A percentile compares a stretch with the other conserved stretches of the same genome.
Conservation (phyloP, 2,329 filamentous ascomycete genomes). For the Cryphonectria naterciae region DNA sequence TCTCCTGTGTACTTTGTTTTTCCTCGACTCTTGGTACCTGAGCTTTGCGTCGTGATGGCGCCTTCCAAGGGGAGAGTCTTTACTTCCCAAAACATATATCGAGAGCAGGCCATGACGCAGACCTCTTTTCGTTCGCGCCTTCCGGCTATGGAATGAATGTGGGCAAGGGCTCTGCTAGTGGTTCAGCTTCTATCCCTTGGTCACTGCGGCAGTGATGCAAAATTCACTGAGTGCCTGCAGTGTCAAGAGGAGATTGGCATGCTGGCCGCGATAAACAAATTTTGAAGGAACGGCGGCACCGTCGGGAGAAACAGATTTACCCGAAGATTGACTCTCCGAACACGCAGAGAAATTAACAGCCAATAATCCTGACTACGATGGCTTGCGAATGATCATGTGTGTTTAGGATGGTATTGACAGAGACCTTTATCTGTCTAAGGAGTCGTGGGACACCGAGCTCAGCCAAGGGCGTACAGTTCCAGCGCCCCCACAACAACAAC, state of each 20-base stretch:
- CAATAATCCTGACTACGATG: neutral
- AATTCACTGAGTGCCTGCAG: no score
- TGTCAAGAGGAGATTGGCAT: no score
- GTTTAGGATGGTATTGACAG: neutral
- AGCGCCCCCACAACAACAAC: neutral
- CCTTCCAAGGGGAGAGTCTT: neutral
- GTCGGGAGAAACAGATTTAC: no score
- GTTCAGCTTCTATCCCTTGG: neutral
- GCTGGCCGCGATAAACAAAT: no score
- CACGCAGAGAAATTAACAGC: no score
- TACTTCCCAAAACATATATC: neutral
- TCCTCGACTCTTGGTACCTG: neutral
- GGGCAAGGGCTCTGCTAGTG: accelerated
- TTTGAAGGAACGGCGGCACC: no score
- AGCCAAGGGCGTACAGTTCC: neutral
- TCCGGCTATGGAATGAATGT: neutral
- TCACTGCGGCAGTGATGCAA: neutral
- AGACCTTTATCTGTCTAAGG: neutral
- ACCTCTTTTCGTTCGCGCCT: neutral
- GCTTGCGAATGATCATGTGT: neutral
- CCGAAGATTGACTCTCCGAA: no score
- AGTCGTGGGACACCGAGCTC: neutral
- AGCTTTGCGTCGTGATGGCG: neutral
- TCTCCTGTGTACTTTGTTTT: neutral
- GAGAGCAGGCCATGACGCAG: neutral